Base-by-base conservation (phyloP, 2,329 filamentous ascomycete species). In the Graphium sp. region DNA sequence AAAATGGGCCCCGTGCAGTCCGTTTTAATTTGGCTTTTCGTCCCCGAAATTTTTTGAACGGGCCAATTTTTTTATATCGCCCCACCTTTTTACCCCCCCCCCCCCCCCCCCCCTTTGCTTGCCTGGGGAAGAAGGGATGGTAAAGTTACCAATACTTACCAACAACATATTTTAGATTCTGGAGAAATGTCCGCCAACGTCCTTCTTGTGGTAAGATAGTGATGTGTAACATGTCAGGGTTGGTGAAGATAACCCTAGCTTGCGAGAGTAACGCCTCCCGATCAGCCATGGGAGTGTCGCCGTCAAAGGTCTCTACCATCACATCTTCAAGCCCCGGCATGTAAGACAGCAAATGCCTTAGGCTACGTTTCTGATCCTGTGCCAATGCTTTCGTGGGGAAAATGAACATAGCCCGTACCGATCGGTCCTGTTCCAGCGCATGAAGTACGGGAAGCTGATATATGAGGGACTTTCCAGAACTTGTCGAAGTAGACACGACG, bases 381-480 rank as follows among this genome's bases (percentile, higher is more conserved):
- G 89, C 87, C 11, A 98, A 56, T 2, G 89, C 89, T 52, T 98
- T 98, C 0, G 89, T 98, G 0, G 89, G 89, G 35, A 98, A 98
- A 20, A 98, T 93, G 47, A 94, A 95, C 74, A 98, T 83, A 3
- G 89, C 89, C 40, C 89, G 64, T 7, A 81, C 80, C 32, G 74
- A 61, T 3, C 52, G 56, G 41, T 95, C 79, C 29, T 70, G 60
- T 48, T 98, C 87, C 3, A 98, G 56, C 28, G 82, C 78, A 44
- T 92, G 74, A 8, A 98, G 55, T 24, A 98, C 83, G 0, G 89
- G 89, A 11, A 98, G 66, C 44, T 98, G 89, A 44, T 95, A 98
- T 35, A 98, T 94, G n/a, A 98, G 57, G 5, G 84, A 94, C 50
- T 98, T 98, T 8, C 89, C 89, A 1, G 89, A 98, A 45, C 82